Conservation (phyloP, 257 asterid species). For the Fraxinus anomala region DNA sequence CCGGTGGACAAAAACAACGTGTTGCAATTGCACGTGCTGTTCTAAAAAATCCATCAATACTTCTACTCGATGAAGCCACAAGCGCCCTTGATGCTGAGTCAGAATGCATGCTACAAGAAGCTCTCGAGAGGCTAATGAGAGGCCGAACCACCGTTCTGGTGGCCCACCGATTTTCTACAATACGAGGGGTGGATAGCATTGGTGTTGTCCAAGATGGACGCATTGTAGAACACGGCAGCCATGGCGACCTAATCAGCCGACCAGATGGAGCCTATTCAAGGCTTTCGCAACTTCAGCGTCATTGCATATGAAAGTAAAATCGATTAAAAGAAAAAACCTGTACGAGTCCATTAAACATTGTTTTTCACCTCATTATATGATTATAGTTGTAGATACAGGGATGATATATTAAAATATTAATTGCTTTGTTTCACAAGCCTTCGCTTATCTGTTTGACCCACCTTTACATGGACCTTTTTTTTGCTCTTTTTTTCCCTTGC, state of each 20-base stretch:
- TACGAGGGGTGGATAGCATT: constrained; percentile 76
- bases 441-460: background rate
- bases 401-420: background rate
- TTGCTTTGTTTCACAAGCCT: background rate
- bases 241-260: constrained; percentile 72
- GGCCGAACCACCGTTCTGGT: constrained; percentile 87
- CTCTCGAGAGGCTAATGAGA: constrained; percentile 87
- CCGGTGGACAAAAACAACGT: constrained; percentile 92
- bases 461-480: background rate
- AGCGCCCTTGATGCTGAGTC: constrained; percentile 95
- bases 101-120: constrained; percentile 86
- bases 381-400: constrained; percentile 57
- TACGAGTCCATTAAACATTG: constrained; percentile 39
- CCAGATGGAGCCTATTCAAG: constrained; percentile 82
- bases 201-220: constrained; percentile 93
- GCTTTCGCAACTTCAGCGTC: constrained; percentile 83
- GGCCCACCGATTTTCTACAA: constrained; percentile 89
- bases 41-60: constrained; percentile 80
- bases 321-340: background rate
- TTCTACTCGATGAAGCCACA: constrained; percentile 89
- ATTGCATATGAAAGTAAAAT: constrained; percentile 49
- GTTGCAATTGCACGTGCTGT: constrained; percentile 92
- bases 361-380: constrained; percentile 26
- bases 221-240: constrained; percentile 96
- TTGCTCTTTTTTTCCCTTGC: constrained; percentile 4